Percentiles rank a stretch among this genome's conserved stretches.
phyloP scores from a whole-genome alignment of 2,329 filamentous ascomycete species.

The Grosmannia huntii region DNA sequence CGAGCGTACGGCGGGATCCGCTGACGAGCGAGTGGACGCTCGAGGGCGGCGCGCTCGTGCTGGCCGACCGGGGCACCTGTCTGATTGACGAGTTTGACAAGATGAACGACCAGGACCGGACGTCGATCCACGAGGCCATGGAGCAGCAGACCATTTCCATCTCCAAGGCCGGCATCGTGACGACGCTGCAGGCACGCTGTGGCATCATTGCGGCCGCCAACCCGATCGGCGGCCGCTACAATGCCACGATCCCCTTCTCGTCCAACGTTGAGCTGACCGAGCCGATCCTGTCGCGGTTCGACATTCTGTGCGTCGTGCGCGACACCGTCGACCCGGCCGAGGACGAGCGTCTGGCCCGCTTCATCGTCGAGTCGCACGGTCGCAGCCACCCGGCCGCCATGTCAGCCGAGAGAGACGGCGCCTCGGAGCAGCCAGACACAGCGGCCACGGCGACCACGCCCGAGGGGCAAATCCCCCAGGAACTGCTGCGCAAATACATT shows the following conservation, averaged over 20 bases:
- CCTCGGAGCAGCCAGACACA: constrained; percentile 7
- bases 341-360: constrained; percentile 84
- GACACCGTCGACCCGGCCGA: constrained; percentile 88
- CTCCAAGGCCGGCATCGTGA: constrained; percentile 96
- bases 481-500: constrained; percentile 90
- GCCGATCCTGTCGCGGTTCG: constrained; percentile 94
- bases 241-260: constrained; percentile 88
- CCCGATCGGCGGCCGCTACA: constrained; percentile 91
- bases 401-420: constrained; percentile 11
- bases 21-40: constrained; percentile 95
- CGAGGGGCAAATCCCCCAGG: constrained; percentile 72
- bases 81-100: constrained; percentile 99
- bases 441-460: constrained; percentile 19
- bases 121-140: constrained; percentile 98
- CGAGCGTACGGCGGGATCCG: constrained; percentile 88
- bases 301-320: constrained; percentile 89
- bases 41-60: constrained; percentile 86
- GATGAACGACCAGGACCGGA: constrained; percentile 98
- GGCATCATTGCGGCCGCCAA: constrained; percentile 95
- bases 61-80: constrained; percentile 89
- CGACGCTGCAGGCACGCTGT: constrained; percentile 88
- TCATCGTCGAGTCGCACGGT: constrained; percentile 89
- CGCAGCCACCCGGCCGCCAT: constrained; percentile 58
- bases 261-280: constrained; percentile 95
- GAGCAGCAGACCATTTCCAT: constrained; percentile 99